Evolutionary conservation across 1,284 basidiomycete genomes (phyloP), one percentile per base, ranked within the genome.

Genomic region (Trichosporon faecale): DNA sequence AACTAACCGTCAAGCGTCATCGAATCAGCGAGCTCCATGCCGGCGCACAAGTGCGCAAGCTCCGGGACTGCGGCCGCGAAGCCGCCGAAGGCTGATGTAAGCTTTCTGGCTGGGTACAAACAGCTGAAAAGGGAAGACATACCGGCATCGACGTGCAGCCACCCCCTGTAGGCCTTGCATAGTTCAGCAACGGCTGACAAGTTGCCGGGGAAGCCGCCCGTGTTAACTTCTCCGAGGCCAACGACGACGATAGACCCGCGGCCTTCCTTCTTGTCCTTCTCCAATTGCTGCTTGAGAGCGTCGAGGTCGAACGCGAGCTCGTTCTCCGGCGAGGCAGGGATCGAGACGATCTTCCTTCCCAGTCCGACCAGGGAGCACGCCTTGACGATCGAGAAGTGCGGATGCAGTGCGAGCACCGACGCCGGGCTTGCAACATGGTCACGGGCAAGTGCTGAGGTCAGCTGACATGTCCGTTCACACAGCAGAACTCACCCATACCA

Each of bases 61-160:
- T 83, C 83, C 11, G 85, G 84, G 46, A 85, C 76, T 0, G 85
- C 73, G 12, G 78, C 77, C 0, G 84, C 85, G 64, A 87, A 86
- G 0, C 84, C 85, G 2, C 84, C 85, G 66, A 87, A 87, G 2
- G 86, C 86, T 85, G 73, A 3, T 3, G 61, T 72, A 44, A 72
- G 66, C 40, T 52, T 33, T 4, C 4, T 9, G 9, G 31, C 31
- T 33, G 31, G 3, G 31, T 33, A 9, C 31, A 3, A 33, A 33
- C 31, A 33, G 31, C 3, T 25, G 44, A 9, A 18, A 11, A 61
- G 33, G 31, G 23, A 21, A 9, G 6, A 74, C 81, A 66, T 60
- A 85, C 84, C 85, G 4, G 83, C 86, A 74, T 87, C 86, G 37
- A 87, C 78, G 73, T 87, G 86, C 2, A 87, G 74, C 86, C 86